Evolutionary conservation across 768 basidiomycete species (phyloP).

Genomic region (Lactarius deliciosus): DNA sequence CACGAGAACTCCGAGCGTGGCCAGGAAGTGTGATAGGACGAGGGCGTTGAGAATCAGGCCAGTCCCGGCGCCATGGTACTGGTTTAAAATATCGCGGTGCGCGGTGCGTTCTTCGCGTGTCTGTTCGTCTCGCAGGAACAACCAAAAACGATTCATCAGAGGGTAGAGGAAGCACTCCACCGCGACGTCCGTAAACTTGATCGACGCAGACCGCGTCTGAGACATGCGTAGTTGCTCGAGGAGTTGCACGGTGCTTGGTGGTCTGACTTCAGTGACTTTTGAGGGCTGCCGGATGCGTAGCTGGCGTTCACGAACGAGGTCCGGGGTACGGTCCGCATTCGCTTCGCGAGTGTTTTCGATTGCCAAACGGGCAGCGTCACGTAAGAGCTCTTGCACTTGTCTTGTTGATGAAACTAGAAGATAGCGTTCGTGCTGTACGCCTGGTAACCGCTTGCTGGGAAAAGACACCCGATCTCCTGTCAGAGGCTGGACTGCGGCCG

Average conservation of each 20-base stretch:
- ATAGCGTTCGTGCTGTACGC: constrained; percentile 58
- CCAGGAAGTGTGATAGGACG: constrained; percentile 72
- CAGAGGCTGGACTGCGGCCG: constrained; percentile 37
- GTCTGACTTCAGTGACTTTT: constrained; percentile 46
- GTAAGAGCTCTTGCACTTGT: constrained; percentile 58
- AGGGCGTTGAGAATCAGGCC: constrained; percentile 80
- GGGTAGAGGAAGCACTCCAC: constrained; percentile 89
- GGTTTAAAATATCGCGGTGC: constrained; percentile 49
- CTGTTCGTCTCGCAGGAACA: constrained; percentile 85
- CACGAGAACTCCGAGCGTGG: constrained; percentile 73
- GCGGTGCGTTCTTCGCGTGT: constrained; percentile 70
- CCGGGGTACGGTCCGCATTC: constrained; percentile 55
- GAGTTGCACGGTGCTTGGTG: constrained; percentile 22
- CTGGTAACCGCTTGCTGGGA: constrained; percentile 80
- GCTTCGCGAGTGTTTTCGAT: constrained; percentile 60
- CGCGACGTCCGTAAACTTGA: constrained; percentile 67
- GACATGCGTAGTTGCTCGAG: constrained; percentile 21
- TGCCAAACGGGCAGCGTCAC: constrained; percentile 59
- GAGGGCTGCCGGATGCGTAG: constrained; percentile 58
- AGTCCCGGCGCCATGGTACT: constrained; percentile 73
- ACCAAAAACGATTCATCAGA: constrained; percentile 91
- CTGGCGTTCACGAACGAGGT: constrained; percentile 69
- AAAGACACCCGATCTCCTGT: constrained; percentile 49
- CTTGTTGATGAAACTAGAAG: constrained; percentile 34
- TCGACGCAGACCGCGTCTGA: constrained; percentile 22